Evolutionary conservation across 768 basidiomycete species (phyloP).

Genomic region (Polyporus arcularius): DNA sequence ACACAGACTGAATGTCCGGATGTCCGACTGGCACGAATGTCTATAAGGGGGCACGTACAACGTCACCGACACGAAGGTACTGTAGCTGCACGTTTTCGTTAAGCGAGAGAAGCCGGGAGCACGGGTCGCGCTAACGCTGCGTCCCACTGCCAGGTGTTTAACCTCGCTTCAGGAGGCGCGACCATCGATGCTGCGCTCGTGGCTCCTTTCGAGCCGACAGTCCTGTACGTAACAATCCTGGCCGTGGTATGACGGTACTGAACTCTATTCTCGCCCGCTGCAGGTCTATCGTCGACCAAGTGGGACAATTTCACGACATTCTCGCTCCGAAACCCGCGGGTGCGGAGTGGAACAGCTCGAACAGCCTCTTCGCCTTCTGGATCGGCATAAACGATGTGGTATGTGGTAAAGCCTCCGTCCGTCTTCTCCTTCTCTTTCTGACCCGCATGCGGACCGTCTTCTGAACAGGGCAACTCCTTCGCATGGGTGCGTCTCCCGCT

Average conservation of each 20-base stretch:
- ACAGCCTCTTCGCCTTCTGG: conserved; percentile 39
- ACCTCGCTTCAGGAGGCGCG: conserved; percentile 40
- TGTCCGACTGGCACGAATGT: background rate
- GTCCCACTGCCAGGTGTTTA: conserved; percentile 28
- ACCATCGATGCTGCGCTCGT: conserved; percentile 41
- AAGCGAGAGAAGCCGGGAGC: conserved; percentile 9
- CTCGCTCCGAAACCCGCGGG: conserved; percentile 34
- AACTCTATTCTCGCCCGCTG: background rate
- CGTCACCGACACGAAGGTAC: conserved; percentile 51
- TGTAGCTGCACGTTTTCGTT: background rate
- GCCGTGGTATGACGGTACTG: background rate
- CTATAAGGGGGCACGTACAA: conserved; percentile 52
- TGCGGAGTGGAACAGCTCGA: conserved; percentile 33
- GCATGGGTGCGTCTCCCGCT: conserved; percentile 39
- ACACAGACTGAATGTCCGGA: background rate
- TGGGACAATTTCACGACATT: conserved; percentile 34
- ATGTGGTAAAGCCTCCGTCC: conserved; percentile 27
- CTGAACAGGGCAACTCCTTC: conserved; percentile 47
- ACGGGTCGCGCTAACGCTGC: background rate
- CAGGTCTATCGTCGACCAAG: conserved; percentile 39
- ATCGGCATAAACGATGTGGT: conserved; percentile 42
- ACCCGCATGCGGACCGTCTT: conserved; percentile 2
- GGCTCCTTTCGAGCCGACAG: conserved; percentile 36
- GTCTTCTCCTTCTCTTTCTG: background rate
- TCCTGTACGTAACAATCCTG: conserved; percentile 29